Conservation (phyloP, 2,329 filamentous ascomycete species). For the Fonsecaea nubica region DNA sequence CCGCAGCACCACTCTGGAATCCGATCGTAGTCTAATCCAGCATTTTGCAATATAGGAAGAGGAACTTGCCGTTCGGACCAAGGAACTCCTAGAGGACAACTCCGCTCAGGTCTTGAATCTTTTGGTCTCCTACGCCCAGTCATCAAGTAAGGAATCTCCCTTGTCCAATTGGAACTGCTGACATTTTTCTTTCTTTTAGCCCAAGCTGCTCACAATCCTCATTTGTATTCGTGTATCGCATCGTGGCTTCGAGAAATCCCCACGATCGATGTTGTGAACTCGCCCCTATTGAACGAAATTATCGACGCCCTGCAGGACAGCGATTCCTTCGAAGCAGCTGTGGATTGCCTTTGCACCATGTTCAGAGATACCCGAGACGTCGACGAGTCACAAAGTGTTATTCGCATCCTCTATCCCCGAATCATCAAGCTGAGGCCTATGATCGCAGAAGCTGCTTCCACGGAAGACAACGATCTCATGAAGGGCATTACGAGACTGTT, state of each 20-base stretch:
- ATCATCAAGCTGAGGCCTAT: slow-evolving; percentile 78
- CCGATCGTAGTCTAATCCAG: slow-evolving; percentile 57
- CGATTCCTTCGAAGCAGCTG: slow-evolving; percentile 80
- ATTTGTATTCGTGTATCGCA: slow-evolving; percentile 91
- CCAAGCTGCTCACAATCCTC: slow-evolving; percentile 80
- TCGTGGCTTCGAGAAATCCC: slow-evolving; percentile 97
- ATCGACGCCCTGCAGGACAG: slow-evolving; percentile 78
- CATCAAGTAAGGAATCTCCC: slow-evolving; percentile 70
- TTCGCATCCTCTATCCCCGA: slow-evolving; percentile 81
- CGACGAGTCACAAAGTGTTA: slow-evolving; percentile 83
- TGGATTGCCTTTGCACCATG: slow-evolving; percentile 91
- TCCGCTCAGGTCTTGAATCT: slow-evolving; percentile 84
- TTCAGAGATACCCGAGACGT: slow-evolving; percentile 92
- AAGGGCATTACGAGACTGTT: slow-evolving; percentile 90
- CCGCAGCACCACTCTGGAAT: slow-evolving; percentile 53
- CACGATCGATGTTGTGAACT: slow-evolving; percentile 79
- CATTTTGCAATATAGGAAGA: slow-evolving; percentile 76
- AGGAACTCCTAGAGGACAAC: slow-evolving; percentile 89
- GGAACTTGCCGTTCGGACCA: slow-evolving; percentile 83
- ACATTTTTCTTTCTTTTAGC: slow-evolving; percentile 56
- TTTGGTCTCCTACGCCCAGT: slow-evolving; percentile 87
- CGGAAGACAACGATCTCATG: slow-evolving; percentile 84
- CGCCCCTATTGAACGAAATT: slow-evolving; percentile 80
- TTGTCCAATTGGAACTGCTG: slow-evolving; percentile 25
- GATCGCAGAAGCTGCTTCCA: slow-evolving; percentile 74